Conservation (phyloP, 306 rosid species). For the Vigna nakashimae region DNA sequence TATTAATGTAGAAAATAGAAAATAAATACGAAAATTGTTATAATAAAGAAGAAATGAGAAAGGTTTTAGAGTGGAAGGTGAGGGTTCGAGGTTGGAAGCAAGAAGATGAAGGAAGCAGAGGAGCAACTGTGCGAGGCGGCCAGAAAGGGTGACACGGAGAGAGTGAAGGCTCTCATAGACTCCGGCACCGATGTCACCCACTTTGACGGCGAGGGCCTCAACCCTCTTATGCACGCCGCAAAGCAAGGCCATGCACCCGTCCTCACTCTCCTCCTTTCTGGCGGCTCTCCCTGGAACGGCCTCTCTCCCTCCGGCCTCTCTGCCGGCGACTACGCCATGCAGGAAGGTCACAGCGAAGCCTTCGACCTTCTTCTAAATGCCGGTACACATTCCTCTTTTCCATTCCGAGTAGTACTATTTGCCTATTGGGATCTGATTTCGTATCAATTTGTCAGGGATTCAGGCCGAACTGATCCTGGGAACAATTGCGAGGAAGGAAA, state of each 20-base stretch:
- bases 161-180: slow-evolving; percentile 55
- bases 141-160: slow-evolving; percentile 60
- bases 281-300: slow-evolving; percentile 97
- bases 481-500: slow-evolving; percentile 76
- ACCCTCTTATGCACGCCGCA: slow-evolving; percentile 92
- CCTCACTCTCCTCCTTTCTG: slow-evolving; percentile 65
- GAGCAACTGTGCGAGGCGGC: slow-evolving; percentile 74
- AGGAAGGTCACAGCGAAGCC: slow-evolving; percentile 70
- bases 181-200: slow-evolving; percentile 69
- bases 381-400: slow-evolving; percentile 49
- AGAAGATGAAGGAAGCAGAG: slow-evolving; percentile 59
- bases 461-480: slow-evolving; percentile 85
- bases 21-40: too few relatives aligned
- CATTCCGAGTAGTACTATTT: neutral
- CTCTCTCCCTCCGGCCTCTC: slow-evolving; percentile 81
- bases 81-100: slow-evolving; percentile 37
- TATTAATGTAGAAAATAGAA: neutral
- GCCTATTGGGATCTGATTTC: slow-evolving; percentile 7
- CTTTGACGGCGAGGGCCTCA: slow-evolving; percentile 75
- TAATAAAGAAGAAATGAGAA: neutral
- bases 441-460: slow-evolving; percentile 59
- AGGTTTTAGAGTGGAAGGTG: neutral
- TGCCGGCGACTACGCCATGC: slow-evolving; percentile 81
- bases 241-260: slow-evolving; percentile 72
- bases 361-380: slow-evolving; percentile 73